Evolutionary conservation across 1,139 yeast species (phyloP), one percentile per base, ranked within the genome.

Genomic region (Protomyces gravidus): DNA sequence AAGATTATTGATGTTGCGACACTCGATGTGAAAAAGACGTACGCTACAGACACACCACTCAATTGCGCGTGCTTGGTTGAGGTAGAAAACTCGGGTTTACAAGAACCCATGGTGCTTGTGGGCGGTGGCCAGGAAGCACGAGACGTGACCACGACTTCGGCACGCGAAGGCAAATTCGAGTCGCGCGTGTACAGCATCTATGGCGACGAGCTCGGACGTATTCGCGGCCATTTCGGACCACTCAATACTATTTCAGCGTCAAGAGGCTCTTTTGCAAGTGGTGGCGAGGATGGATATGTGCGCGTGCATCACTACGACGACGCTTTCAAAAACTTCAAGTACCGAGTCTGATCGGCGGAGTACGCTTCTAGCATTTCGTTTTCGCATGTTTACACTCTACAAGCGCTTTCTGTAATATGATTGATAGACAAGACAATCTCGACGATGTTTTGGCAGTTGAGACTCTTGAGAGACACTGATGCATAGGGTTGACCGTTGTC

Each of bases 121-220:
- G 98, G 98, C 61, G 99, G 99, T 76, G 99, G 99, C 82, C 98
- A 92, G 78, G 97, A 90, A 72, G 98, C 98, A 45, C 83, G 90
- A 75, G 95, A 90, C 73, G 99, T 92, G 72, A 92, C 99, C 50
- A 92, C 97, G 28, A 89, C 97, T 45, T 82, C 94, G 50, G 86
- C 94, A 64, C 81, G 87, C 59, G 96, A 92, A 74, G 98, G 98
- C 77, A 89, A 89, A 72, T 92, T 92, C 74, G 98, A 92, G 76
- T 95, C 97, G 48, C 83, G 96, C 76, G 87, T 92, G 73, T 89
- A 85, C 76, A 92, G 92, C 77, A 81, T 92, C 63, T 92, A 90
- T 73, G 86, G 86, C 72, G 97, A 92, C 71, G 97, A 90, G 73
- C 84, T 92, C 68, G 98, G 98, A 66, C 85, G 97, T 76, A 94